These are phyloP conservation scores for Ganoderma leucocontextum DNA, from an alignment of 1,284 basidiomycete species.

Conservation along the genomic window DNA sequence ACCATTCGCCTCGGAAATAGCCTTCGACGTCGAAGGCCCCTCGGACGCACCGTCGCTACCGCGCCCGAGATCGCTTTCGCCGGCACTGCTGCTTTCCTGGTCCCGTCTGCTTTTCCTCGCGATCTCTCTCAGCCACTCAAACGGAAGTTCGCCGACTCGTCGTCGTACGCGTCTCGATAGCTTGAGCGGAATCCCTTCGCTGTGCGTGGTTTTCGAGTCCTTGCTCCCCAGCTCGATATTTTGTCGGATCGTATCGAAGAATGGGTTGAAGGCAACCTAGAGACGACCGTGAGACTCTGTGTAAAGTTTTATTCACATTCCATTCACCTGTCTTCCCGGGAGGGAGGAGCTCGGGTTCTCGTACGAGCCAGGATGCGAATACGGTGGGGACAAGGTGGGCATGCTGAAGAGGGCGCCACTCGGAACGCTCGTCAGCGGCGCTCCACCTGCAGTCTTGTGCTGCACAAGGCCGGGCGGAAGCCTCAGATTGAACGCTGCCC, in stretches of 20 bases:
- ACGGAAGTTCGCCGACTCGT: slow-evolving; percentile 81
- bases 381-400: slow-evolving; percentile 30
- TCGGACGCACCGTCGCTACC: slow-evolving; percentile 18
- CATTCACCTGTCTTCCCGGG: slow-evolving; percentile 30
- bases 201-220: slow-evolving; percentile 44
- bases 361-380: slow-evolving; percentile 22
- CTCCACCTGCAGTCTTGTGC: slow-evolving; percentile 15
- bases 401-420: slow-evolving; percentile 30
- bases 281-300: not conserved
- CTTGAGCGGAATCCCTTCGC: slow-evolving; percentile 81
- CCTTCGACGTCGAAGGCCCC: slow-evolving; percentile 13
- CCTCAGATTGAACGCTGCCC: slow-evolving; percentile 21
- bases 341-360: slow-evolving; percentile 29
- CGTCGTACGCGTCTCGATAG: slow-evolving; percentile 69
- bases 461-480: slow-evolving; percentile 24
- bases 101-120: slow-evolving; percentile 55
- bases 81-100: slow-evolving; percentile 36
- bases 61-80: slow-evolving; percentile 29
- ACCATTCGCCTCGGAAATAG: not conserved
- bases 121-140: slow-evolving; percentile 82
- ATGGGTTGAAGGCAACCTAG: slow-evolving; percentile 77
- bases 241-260: slow-evolving; percentile 96
- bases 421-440: slow-evolving; percentile 12
- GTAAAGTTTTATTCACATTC: not conserved
- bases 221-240: slow-evolving; percentile 92